Evolutionary conservation across 805 yeast species (phyloP).

Genomic region (Pichia californica): DNA sequence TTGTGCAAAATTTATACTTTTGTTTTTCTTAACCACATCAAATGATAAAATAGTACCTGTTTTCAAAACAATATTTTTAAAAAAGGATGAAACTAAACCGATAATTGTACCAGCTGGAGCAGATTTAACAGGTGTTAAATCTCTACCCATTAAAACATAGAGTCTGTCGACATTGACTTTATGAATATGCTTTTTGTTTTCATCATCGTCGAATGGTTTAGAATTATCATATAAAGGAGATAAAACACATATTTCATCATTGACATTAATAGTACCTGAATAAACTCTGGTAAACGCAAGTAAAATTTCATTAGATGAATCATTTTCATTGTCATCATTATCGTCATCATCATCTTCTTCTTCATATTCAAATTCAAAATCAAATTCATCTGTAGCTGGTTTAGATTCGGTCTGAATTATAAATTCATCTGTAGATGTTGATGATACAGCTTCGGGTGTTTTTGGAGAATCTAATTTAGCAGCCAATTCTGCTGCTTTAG

Average conservation of each 20-base stretch:
- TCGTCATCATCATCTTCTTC: conserved; percentile 38
- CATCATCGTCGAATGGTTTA: conserved; percentile 32
- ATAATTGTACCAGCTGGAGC: conserved; percentile 96
- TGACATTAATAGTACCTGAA: conserved; percentile 73
- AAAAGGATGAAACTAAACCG: conserved; percentile 70
- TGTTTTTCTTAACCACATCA: conserved; percentile 13
- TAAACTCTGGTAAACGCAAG: conserved; percentile 87
- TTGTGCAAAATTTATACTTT: conserved; percentile 57
- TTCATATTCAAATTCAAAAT: conserved; percentile 45
- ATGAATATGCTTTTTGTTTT: conserved; percentile 2
- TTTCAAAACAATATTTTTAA: conserved; percentile 75
- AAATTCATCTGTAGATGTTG: conserved; percentile 9
- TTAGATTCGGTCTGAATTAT: conserved; percentile 7
- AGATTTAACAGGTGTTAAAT: conserved; percentile 62
- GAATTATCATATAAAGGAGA: conserved; percentile 65
- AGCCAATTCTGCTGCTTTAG: conserved; percentile 50
- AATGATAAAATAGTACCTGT: conserved; percentile 70
- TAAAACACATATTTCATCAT: conserved; percentile 67
- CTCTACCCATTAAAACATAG: conserved; percentile 88
- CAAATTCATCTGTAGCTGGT: conserved; percentile 16
- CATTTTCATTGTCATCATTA: conserved; percentile 32
- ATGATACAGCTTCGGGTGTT: too few relatives aligned
- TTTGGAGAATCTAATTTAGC: conserved; percentile 28
- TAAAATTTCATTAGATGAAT: conserved; percentile 60
- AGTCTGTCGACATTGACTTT: conserved; percentile 64